Evolutionary conservation across 495 filamentous ascomycete species (phyloP).

Genomic region (Immersiella caudata): DNA sequence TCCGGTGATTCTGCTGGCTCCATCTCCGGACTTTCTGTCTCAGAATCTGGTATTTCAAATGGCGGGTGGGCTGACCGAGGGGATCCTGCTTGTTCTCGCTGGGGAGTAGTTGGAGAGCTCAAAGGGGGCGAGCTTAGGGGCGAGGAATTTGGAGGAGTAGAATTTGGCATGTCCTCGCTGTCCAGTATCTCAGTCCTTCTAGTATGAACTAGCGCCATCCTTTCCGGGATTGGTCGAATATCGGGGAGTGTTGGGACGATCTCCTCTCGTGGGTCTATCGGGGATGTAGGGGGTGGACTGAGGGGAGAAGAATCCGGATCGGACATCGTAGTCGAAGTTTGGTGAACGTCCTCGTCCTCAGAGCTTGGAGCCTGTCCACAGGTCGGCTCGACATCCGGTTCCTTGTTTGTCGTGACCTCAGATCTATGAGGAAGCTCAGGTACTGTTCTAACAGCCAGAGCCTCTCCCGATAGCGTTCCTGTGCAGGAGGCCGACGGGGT

Average conservation of each 20-base stretch:
- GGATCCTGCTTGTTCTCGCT: neutral
- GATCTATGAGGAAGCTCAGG: neutral
- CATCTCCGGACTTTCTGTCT: neutral
- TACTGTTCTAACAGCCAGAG: neutral
- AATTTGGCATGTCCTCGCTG: constrained; percentile 33
- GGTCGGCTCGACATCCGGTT: neutral
- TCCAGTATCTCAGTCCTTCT: constrained; percentile 29
- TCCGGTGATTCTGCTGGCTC: neutral
- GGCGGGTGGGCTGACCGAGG: neutral
- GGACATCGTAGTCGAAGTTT: neutral
- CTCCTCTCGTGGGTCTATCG: neutral
- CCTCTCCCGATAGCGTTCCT: neutral
- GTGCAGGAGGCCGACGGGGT: neutral
- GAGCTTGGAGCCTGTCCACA: neutral
- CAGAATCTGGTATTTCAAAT: neutral
- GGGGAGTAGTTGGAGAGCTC: neutral
- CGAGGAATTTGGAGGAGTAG: neutral
- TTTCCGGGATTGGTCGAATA: neutral
- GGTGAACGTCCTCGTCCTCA: neutral
- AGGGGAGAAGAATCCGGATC: neutral
- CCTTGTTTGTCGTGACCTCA: neutral
- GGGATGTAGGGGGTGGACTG: neutral
- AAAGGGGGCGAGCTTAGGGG: constrained; percentile 7
- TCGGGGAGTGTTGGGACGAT: neutral
- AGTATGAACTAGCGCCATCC: neutral